These are phyloP conservation scores for Aspergillus cristatus DNA, from an alignment of 495 filamentous ascomycete genomes.

Conservation along the genomic window DNA sequence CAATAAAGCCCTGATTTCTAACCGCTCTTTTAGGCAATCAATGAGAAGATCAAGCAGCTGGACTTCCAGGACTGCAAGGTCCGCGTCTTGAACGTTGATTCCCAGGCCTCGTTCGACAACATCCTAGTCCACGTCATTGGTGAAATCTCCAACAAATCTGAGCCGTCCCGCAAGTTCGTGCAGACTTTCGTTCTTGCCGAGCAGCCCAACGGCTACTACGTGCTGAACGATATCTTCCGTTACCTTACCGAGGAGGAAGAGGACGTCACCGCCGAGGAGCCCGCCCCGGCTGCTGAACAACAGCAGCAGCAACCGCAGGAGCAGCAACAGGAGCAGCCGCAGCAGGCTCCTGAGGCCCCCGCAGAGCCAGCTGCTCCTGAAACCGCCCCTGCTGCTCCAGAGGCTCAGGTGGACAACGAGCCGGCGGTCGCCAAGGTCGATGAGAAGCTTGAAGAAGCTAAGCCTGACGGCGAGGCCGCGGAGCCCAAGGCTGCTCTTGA, in stretches of 20 bases:
- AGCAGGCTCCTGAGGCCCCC: constrained; percentile 9
- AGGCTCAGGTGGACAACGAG: constrained; percentile 25
- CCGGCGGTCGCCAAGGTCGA: constrained; percentile 43
- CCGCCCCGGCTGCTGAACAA: constrained; percentile 35
- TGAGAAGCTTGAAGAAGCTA: constrained; percentile 45
- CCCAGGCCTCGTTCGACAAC: constrained; percentile 81
- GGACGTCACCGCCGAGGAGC: constrained; percentile 48
- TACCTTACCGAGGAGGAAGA: constrained; percentile 80
- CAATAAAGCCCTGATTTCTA: not conserved
- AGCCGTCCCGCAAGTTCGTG: constrained; percentile 85
- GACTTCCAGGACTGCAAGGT: constrained; percentile 98
- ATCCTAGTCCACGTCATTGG: constrained; percentile 97
- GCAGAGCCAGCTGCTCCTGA: constrained; percentile 7
- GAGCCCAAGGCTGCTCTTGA: constrained; percentile 25
- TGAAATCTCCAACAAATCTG: constrained; percentile 88
- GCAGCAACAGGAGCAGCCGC: constrained; percentile 1
- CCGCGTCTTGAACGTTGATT: constrained; percentile 94
- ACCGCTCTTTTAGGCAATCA: constrained; percentile 58
- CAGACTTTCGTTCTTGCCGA: constrained; percentile 98
- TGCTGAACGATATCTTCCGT: constrained; percentile 94
- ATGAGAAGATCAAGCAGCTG: constrained; percentile 83
- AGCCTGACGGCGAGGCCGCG: constrained; percentile 22
- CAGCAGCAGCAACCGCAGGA: constrained; percentile 9
- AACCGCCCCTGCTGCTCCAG: constrained; percentile 16
- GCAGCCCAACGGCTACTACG: constrained; percentile 95